phyloP scores from a whole-genome alignment of 2,329 filamentous ascomycete species.

The Nakataea oryzae region DNA sequence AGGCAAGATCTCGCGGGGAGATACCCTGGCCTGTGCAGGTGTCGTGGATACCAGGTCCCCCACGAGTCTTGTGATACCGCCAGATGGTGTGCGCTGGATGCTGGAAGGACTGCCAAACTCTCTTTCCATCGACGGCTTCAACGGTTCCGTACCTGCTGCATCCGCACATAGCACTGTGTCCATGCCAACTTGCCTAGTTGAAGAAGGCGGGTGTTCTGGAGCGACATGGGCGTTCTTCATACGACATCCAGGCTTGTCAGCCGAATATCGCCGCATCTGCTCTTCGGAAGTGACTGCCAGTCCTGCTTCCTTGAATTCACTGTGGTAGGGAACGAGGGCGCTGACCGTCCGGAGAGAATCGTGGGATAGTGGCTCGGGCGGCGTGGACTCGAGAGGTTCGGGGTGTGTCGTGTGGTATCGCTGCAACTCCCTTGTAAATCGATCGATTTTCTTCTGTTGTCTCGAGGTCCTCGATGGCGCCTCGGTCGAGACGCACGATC shows the following conservation, averaged over 20 bases:
- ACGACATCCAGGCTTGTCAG: background rate
- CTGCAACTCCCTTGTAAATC: slow-evolving; percentile 28
- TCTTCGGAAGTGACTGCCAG: slow-evolving; percentile 46
- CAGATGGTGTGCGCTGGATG: background rate
- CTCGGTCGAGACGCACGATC: slow-evolving; percentile 6
- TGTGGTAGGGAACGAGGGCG: slow-evolving; percentile 40
- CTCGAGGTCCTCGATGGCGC: slow-evolving; percentile 30
- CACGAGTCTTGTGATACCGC: background rate
- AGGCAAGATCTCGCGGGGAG: slow-evolving; percentile 1
- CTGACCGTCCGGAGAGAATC: slow-evolving; percentile 38
- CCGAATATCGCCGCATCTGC: slow-evolving; percentile 16
- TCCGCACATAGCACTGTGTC: too few species aligned
- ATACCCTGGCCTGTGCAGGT: background rate
- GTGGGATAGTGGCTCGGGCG: slow-evolving; percentile 28
- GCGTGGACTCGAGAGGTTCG: slow-evolving; percentile 25
- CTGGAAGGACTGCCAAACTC: background rate
- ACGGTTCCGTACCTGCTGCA: too few species aligned
- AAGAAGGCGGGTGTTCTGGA: background rate
- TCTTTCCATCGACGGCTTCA: background rate
- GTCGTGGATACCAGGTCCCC: background rate
- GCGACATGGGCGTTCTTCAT: background rate
- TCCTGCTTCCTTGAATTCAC: slow-evolving; percentile 41
- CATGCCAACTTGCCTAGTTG: background rate
- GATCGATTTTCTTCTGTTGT: slow-evolving; percentile 28
- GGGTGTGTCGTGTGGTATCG: slow-evolving; percentile 27